These are phyloP conservation scores for Penicillium fimorum DNA, from an alignment of 495 filamentous ascomycete genomes.

Conservation along the genomic window DNA sequence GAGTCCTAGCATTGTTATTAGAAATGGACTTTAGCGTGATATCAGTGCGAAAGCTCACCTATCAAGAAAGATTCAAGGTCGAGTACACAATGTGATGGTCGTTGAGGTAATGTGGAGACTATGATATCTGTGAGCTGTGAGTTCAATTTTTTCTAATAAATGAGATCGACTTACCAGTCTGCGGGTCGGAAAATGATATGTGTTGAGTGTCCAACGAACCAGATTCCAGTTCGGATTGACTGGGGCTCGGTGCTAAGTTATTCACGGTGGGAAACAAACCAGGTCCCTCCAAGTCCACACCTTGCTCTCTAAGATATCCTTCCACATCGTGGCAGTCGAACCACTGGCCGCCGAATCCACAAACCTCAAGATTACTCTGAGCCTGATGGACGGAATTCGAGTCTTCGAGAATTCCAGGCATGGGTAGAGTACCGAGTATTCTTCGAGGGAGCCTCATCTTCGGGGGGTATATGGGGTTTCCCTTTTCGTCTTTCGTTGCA, in stretches of 20 bases:
- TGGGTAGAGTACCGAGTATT: conserved; percentile 18
- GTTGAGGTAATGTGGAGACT: not conserved
- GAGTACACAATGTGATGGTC: not conserved
- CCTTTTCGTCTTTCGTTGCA: conserved; percentile 35
- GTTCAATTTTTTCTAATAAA: not conserved
- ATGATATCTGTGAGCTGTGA: not conserved
- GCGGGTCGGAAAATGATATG: not conserved
- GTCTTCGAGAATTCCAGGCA: conserved; percentile 1
- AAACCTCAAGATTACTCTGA: conserved; percentile 10
- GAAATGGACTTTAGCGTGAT: not conserved
- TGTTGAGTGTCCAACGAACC: no score
- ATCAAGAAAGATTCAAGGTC: not conserved
- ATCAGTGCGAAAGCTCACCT: not conserved
- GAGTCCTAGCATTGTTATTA: conserved; percentile 1
- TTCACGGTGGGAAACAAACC: not conserved
- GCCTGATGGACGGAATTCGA: not conserved
- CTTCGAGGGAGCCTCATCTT: conserved; percentile 26
- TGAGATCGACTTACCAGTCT: not conserved
- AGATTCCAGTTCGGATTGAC: not conserved
- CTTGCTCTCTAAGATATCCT: conserved; percentile 23
- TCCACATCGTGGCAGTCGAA: conserved; percentile 73
- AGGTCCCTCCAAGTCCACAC: conserved; percentile 3
- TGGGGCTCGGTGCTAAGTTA: not conserved
- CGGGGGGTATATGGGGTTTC: conserved; percentile 31
- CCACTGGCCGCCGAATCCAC: conserved; percentile 64